These are phyloP conservation scores for Multifurca ochricompacta DNA, from an alignment of 768 basidiomycete species.

Conservation along the genomic window DNA sequence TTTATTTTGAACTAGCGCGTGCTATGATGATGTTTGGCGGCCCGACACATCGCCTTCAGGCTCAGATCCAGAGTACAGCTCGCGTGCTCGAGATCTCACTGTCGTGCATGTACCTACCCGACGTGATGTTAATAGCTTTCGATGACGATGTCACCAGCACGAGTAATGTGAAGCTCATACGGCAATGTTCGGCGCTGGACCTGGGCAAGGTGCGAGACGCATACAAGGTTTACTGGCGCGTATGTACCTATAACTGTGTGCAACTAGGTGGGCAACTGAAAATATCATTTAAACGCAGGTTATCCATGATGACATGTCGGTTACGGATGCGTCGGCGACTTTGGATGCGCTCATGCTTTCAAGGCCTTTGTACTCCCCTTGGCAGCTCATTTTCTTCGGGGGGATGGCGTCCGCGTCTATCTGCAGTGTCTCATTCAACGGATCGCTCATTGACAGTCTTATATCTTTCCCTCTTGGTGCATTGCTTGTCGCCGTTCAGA, in stretches of 20 bases:
- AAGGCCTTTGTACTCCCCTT: slow-evolving; percentile 50
- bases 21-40: slow-evolving; percentile 89
- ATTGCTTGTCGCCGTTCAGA: slow-evolving; percentile 64
- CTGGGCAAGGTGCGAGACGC: slow-evolving; percentile 68
- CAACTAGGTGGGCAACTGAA: neutral
- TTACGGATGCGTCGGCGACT: slow-evolving; percentile 59
- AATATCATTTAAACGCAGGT: slow-evolving; percentile 43
- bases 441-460: slow-evolving; percentile 71
- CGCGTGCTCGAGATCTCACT: slow-evolving; percentile 68
- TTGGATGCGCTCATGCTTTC: slow-evolving; percentile 71
- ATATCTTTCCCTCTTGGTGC: slow-evolving; percentile 69
- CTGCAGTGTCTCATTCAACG: slow-evolving; percentile 62
- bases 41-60: slow-evolving; percentile 73
- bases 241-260: slow-evolving; percentile 23
- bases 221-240: slow-evolving; percentile 69
- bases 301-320: slow-evolving; percentile 75
- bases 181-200: slow-evolving; percentile 63
- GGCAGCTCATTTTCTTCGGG: slow-evolving; percentile 61
- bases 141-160: slow-evolving; percentile 76
- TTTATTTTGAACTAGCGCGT: slow-evolving; percentile 79
- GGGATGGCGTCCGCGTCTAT: slow-evolving; percentile 73
- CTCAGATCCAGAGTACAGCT: slow-evolving; percentile 74
- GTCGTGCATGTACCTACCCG: slow-evolving; percentile 69
- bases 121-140: slow-evolving; percentile 74
- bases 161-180: slow-evolving; percentile 71